Base-by-base conservation (phyloP, 495 filamentous ascomycete species). In the Xylaria intraflava region DNA sequence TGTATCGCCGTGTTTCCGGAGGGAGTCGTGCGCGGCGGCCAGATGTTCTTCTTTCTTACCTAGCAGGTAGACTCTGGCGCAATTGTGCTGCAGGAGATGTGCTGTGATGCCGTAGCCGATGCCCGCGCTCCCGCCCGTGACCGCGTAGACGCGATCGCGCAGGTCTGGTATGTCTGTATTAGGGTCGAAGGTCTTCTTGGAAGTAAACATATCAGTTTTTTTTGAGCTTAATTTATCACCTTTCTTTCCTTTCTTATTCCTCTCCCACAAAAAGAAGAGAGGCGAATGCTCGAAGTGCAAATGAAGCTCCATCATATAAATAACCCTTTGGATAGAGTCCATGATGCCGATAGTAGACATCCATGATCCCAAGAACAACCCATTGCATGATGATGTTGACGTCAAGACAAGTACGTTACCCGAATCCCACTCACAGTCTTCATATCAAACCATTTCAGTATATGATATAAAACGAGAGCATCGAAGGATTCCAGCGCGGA, bases 31-130 rank as follows among this genome's bases (percentile, higher is more conserved):
- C 12, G 70, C 71, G 19, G 72, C 65, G 10, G 65, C 51, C 17
- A 69, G 70, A 48, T 78, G 73, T 31, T 76, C 65, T 51, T 74
- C 71, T 24, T 72, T 76, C 27, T 74, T 72, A 2, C 73, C 75
- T 6, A 80, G 60, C 0, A 80, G 60, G 43, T 74, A 71, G 19
- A 82, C 64, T 51, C 68, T 73, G 3, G 62, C 62, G 8, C 72
- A 63, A 23, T 73, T 73, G 55, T 78, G 77, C 53, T 80, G 70
- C 4, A 81, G 66, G 3, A 81, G 57, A 51, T 82, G 78, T 12
- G 77, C 70, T 24, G 69, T 59, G 24, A 80, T 79, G 35, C 77
- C 72, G 11, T 65, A 62, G 9, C 74, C 77, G 40, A 79, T 68
- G 9, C 74, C 75, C 7, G 66, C 66, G 26, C 61, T 57, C 26